Evolutionary conservation across 2,329 filamentous ascomycete species (phyloP).

Genomic region (Ciborinia camelliae): DNA sequence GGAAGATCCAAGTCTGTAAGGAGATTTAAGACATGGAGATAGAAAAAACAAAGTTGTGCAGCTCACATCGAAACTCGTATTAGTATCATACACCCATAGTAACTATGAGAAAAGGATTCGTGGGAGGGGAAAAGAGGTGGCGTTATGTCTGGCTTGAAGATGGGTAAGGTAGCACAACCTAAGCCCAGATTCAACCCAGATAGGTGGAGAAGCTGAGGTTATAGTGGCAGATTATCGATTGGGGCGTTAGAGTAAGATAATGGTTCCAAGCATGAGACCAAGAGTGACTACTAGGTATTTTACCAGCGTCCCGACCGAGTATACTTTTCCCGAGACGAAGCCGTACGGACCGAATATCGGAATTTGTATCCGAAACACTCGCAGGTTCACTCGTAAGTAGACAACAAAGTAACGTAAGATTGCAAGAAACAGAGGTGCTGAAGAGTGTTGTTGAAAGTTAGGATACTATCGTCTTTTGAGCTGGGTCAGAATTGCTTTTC

Average conservation of each 20-base stretch:
- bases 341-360: slow-evolving; percentile 9
- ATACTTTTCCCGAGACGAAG: slow-evolving; percentile 3
- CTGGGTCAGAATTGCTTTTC: background rate
- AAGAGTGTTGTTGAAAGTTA: background rate
- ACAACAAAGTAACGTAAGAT: background rate
- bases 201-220: slow-evolving; percentile 12
- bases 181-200: background rate
- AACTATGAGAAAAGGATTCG: background rate
- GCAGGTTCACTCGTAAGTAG: background rate
- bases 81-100: background rate
- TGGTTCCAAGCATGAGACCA: slow-evolving; percentile 13
- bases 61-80: slow-evolving; percentile 13
- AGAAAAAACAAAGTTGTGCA: slow-evolving; percentile 14
- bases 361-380: background rate
- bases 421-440: background rate
- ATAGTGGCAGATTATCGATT: slow-evolving; percentile 17
- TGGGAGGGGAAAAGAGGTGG: slow-evolving; percentile 1
- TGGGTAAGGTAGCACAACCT: background rate
- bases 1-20: slow-evolving; percentile 11
- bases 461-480: background rate
- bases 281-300: slow-evolving; percentile 8
- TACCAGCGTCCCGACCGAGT: slow-evolving; percentile 1
- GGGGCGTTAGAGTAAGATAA: slow-evolving; percentile 8
- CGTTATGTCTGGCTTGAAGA: slow-evolving; percentile 3
- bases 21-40: slow-evolving; percentile 28